A percentile compares a stretch with the other conserved stretches of the same genome.
Conservation (phyloP, 768 basidiomycete genomes). For the Artomyces pyxidatus region DNA sequence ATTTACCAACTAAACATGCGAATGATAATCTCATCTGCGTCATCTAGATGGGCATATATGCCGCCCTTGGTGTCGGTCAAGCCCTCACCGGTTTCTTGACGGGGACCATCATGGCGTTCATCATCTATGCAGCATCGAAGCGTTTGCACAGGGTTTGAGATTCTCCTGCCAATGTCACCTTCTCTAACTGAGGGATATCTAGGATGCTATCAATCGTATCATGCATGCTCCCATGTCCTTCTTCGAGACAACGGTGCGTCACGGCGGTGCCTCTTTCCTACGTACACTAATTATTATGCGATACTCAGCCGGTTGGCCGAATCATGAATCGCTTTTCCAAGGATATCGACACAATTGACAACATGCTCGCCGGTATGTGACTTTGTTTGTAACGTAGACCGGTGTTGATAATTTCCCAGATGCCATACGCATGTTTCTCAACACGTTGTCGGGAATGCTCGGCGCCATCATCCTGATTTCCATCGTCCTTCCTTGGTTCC, state of each 20-base stretch:
- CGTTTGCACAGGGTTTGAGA: constrained; percentile 46
- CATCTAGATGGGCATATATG: constrained; percentile 74
- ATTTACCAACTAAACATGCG: not conserved
- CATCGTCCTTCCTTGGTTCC: constrained; percentile 76
- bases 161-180: not conserved
- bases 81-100: constrained; percentile 61
- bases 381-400: not conserved
- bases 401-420: constrained; percentile 30
- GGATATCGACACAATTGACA: constrained; percentile 80
- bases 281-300: constrained; percentile 9
- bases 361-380: constrained; percentile 46
- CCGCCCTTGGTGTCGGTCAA: constrained; percentile 60
- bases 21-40: not conserved
- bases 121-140: constrained; percentile 76
- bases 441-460: constrained; percentile 54
- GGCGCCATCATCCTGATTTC: constrained; percentile 76
- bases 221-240: constrained; percentile 86
- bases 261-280: not conserved
- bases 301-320: constrained; percentile 60
- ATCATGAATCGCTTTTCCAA: constrained; percentile 90
- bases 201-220: constrained; percentile 59
- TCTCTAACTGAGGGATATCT: not conserved
- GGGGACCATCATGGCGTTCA: constrained; percentile 53
- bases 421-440: constrained; percentile 63
- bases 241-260: constrained; percentile 72